Evolutionary conservation across 148 eudicot genomes (phyloP), one percentile per base, ranked within the genome.

Genomic region (Linanthus parryae): DNA sequence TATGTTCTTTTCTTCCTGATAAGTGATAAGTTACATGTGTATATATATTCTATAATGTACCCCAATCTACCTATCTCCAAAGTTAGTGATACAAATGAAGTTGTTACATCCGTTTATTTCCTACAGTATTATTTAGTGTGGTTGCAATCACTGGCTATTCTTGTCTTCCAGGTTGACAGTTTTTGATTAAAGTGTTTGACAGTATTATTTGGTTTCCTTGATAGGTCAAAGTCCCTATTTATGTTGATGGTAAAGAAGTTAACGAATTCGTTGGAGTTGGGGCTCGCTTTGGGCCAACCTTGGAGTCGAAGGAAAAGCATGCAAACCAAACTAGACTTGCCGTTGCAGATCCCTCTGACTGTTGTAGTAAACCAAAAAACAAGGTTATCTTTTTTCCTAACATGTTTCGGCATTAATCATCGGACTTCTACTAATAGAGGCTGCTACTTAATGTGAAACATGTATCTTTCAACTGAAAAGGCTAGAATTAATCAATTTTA

Each of bases 281-380:
- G 48, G 99, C 99, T 53, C 81, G 99, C 51, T 92, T 92, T 66
- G 99, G 99, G 36, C 85, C 85, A n/a, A 92, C 99, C 7, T 63
- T 92, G 61, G 99, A 87, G 53, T 87, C 91, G 6, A 82, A 88
- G 76, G 99, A 92, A 82, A 92, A 88, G 56, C 77, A 82, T 80
- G 99, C 89, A 27, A 79, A 70, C 58, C 79, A 78, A 58, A 84
- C 83, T 33, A 75, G 49, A 61, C 74, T 92, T 17, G 64, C 82
- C 24, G 68, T 92, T 67, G 89, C 96, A 47, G 95, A 92, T 58
- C 99, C 99, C 53, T 85, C 94, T 1, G 88, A 92, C 70, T 87
- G 99, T 69, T 92, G 99, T 68, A 87, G 80, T 56, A 59, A 54
- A 61, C 85, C 88, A 11, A 87, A 52, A 68, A 84, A 82, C 54